These are phyloP conservation scores for Zoysia japonica DNA, from an alignment of 176 grass and related monocot genomes.

Conservation along the genomic window DNA sequence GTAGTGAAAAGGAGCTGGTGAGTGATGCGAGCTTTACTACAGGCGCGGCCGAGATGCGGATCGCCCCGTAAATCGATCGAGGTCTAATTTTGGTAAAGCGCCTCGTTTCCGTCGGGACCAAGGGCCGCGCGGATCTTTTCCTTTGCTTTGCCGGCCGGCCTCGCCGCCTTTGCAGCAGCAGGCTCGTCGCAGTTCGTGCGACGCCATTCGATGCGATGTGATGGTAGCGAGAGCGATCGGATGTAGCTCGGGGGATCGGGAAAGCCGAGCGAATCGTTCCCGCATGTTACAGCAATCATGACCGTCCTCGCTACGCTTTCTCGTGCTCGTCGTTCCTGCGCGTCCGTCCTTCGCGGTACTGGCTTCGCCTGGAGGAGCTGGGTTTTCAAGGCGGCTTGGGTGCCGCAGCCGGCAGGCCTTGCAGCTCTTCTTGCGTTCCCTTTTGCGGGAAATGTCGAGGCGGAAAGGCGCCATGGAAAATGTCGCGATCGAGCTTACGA, in stretches of 20 bases:
- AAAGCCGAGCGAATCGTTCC: conserved; percentile 44
- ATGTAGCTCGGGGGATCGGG: conserved; percentile 44
- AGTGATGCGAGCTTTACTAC: conserved; percentile 54
- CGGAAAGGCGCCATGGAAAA: conserved; percentile 18
- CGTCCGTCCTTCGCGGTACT: background rate
- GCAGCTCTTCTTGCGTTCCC: conserved; percentile 25
- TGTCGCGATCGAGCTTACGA: background rate
- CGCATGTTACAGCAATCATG: conserved; percentile 60
- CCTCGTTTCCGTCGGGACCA: conserved; percentile 39
- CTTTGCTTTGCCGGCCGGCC: conserved; percentile 40
- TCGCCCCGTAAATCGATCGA: conserved; percentile 53
- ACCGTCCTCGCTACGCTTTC: background rate
- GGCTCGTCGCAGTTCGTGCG: background rate
- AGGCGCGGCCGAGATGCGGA: conserved; percentile 46
- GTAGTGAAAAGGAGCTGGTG: background rate
- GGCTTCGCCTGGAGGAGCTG: background rate
- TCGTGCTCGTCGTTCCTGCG: conserved; percentile 8
- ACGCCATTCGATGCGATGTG: background rate
- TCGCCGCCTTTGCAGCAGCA: too few species aligned
- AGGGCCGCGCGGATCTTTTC: conserved; percentile 43
- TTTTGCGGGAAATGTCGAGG: conserved; percentile 41
- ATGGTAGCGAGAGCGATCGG: conserved; percentile 8
- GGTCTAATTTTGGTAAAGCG: conserved; percentile 67
- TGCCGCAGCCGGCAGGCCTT: background rate
- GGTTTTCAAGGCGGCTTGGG: background rate